These are phyloP conservation scores for Lactarius pseudohatsudake DNA, from an alignment of 768 basidiomycete species.

Conservation along the genomic window DNA sequence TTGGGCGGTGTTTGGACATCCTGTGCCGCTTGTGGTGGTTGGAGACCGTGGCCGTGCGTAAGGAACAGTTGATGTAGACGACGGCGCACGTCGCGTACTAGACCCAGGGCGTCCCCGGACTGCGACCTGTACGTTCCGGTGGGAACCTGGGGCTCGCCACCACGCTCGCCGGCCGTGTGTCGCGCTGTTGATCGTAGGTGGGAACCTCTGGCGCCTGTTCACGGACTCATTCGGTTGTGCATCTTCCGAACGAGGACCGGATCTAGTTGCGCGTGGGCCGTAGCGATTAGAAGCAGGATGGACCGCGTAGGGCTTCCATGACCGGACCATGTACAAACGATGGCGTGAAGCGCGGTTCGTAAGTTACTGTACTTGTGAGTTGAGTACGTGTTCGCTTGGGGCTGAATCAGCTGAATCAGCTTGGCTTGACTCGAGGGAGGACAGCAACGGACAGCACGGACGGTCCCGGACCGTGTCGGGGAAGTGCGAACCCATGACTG, in stretches of 20 bases:
- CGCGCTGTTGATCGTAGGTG: slow-evolving; percentile 18
- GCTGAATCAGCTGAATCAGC: not conserved
- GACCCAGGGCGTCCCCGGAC: not conserved
- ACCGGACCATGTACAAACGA: slow-evolving; percentile 17
- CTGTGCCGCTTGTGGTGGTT: not conserved
- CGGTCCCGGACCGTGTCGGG: not conserved
- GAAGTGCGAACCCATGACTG: too few species aligned
- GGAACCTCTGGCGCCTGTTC: slow-evolving; percentile 14
- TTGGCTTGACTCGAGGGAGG: too few species aligned
- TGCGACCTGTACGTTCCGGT: not conserved
- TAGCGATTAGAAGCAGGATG: not conserved
- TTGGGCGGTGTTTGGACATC: not conserved
- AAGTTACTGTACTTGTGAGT: not conserved
- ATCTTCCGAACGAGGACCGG: slow-evolving; percentile 20
- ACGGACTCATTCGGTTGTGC: slow-evolving; percentile 28
- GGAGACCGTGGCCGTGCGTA: not conserved
- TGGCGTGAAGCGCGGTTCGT: not conserved
- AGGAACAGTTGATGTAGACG: not conserved
- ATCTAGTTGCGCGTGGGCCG: not conserved
- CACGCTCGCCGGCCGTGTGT: not conserved
- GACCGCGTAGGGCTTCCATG: slow-evolving; percentile 8
- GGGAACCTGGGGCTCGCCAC: not conserved
- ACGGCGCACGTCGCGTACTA: slow-evolving; percentile 1
- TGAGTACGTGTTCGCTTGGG: not conserved
- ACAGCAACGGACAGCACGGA: not conserved